Percentiles rank a stretch among this genome's conserved stretches.
These are phyloP conservation scores for Peniophora sp. DNA, from an alignment of 1,284 basidiomycete genomes.

Conservation along the genomic window DNA sequence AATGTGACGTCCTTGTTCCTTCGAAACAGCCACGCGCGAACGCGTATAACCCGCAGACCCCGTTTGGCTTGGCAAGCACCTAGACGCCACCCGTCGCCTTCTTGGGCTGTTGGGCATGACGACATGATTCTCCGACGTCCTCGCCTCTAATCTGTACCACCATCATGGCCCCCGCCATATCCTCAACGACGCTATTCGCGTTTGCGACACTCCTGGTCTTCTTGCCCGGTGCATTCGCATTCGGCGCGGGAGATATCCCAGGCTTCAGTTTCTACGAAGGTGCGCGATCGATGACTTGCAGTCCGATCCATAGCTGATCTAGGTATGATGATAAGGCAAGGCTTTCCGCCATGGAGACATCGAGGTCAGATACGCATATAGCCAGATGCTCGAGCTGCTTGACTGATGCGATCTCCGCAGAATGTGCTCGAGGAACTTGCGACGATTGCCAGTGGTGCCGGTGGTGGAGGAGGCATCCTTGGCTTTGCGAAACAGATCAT, in stretches of 20 bases:
- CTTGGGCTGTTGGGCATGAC: too few relatives aligned
- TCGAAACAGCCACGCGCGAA: too few relatives aligned
- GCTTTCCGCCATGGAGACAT: constrained; percentile 76
- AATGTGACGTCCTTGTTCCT: too few relatives aligned
- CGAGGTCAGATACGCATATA: constrained; percentile 11
- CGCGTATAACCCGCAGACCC: too few relatives aligned
- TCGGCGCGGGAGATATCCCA: constrained; percentile 56
- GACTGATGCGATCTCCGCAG: constrained; percentile 15
- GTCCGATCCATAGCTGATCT: constrained; percentile 7
- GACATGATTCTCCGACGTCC: not conserved
- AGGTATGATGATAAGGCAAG: constrained; percentile 34
- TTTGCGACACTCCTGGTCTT: constrained; percentile 28
- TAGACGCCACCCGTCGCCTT: not conserved
- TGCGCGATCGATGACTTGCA: constrained; percentile 15
- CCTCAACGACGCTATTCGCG: constrained; percentile 33
- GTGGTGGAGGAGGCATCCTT: constrained; percentile 38
- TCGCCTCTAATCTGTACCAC: not conserved
- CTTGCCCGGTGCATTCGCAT: constrained; percentile 39
- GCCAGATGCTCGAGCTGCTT: too few relatives aligned
- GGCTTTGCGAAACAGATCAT: constrained; percentile 42
- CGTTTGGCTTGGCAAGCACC: not conserved
- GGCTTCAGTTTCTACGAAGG: constrained; percentile 56
- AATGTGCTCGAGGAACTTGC: constrained; percentile 48
- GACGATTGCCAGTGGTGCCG: constrained; percentile 45
- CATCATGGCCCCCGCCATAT: constrained; percentile 16